A percentile compares a stretch with the other conserved stretches of the same genome.
Evolutionary conservation across 1,284 basidiomycete species (phyloP).

Genomic region (Fomitopsis pinicola): DNA sequence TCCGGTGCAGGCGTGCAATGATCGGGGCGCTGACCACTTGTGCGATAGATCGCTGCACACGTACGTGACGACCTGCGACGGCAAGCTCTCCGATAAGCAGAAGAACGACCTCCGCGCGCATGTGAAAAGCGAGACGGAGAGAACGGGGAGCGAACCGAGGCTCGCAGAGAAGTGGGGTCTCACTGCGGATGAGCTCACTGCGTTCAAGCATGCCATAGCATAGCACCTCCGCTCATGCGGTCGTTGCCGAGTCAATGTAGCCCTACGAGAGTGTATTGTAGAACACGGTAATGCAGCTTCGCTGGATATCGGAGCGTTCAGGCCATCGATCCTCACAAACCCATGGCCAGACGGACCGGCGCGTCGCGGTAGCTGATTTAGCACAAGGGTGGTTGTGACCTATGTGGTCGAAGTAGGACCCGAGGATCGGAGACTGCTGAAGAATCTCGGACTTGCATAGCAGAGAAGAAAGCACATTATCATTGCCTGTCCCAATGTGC

Average conservation of each 20-base stretch:
- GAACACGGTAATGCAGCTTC: background rate
- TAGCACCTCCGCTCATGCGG: background rate
- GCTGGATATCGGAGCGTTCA: background rate
- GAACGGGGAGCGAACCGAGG: conserved; percentile 15
- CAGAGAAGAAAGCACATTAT: too few species aligned
- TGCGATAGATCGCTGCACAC: conserved; percentile 50
- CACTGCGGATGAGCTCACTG: conserved; percentile 17
- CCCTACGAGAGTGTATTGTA: background rate
- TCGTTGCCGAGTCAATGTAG: background rate
- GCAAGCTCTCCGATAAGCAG: conserved; percentile 38
- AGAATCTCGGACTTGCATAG: too few species aligned
- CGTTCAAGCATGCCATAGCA: conserved; percentile 16
- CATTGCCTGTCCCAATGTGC: too few species aligned
- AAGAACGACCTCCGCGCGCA: conserved; percentile 35
- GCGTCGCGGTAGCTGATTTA: too few species aligned
- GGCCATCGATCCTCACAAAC: too few species aligned
- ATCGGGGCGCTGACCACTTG: background rate
- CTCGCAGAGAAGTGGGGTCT: conserved; percentile 23
- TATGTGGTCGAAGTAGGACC: too few species aligned
- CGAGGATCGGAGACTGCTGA: too few species aligned
- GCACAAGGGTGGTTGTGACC: too few species aligned
- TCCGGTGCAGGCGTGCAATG: conserved; percentile 5
- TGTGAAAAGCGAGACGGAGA: conserved; percentile 22
- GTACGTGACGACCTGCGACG: conserved; percentile 43
- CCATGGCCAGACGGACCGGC: too few species aligned